phyloP scores from a whole-genome alignment of 441 rosid species.

The Corymbia citriodora region DNA sequence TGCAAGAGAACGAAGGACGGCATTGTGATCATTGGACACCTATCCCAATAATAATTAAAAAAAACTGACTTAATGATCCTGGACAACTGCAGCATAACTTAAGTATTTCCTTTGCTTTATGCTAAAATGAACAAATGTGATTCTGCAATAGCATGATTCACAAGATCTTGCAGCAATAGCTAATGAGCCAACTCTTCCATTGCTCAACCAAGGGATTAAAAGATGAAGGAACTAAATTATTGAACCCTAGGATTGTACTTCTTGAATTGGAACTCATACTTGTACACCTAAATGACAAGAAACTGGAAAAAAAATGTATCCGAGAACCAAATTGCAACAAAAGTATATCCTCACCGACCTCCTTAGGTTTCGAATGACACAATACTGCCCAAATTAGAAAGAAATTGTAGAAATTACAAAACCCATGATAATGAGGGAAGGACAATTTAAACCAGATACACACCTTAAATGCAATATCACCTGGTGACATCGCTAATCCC shows the following conservation, averaged over 20 bases:
- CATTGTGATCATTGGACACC: neutral
- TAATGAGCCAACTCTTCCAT: neutral
- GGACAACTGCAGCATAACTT: neutral
- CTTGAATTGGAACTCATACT: neutral
- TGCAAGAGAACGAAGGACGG: neutral
- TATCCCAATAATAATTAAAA: neutral
- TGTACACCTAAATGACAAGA: neutral
- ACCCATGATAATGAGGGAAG: neutral
- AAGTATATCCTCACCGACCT: neutral
- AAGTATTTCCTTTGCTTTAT: neutral
- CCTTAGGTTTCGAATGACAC: neutral
- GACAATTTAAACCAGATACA: neutral
- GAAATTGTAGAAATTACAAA: neutral
- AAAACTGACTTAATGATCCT: neutral
- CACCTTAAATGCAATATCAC: slow-evolving; percentile 13
- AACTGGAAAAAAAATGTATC: neutral
- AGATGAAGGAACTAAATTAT: neutral
- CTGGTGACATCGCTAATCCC: slow-evolving; percentile 12
- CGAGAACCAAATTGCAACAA: neutral
- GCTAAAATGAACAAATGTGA: neutral
- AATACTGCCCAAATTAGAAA: neutral
- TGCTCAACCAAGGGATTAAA: neutral
- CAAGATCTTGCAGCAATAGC: neutral
- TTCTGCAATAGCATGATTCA: neutral
- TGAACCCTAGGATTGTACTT: neutral